Percentiles rank a stretch among this genome's conserved stretches.
Conservation (phyloP, 495 filamentous ascomycete genomes). For the Aspergillus ostianus region DNA sequence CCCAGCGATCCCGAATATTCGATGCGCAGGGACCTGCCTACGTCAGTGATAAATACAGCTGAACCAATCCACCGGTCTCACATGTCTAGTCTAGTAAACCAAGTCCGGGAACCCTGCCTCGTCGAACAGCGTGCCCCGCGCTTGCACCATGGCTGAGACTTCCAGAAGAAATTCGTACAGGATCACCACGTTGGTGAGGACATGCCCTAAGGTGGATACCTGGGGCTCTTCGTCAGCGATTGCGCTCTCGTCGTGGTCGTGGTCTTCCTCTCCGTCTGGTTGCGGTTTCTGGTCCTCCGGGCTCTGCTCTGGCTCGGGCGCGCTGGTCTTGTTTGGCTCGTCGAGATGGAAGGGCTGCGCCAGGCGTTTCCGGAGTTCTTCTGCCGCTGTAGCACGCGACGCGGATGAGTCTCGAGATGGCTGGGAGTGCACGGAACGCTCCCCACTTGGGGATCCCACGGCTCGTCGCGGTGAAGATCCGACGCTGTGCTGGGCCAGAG, state of each 20-base stretch:
- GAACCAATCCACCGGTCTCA: no score
- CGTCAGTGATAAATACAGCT: no score
- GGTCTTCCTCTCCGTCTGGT: slow-evolving; percentile 39
- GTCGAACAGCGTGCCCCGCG: slow-evolving; percentile 78
- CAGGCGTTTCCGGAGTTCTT: slow-evolving; percentile 39
- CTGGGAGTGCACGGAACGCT: slow-evolving; percentile 21
- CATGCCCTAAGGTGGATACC: slow-evolving; percentile 70
- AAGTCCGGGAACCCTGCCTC: slow-evolving; percentile 61
- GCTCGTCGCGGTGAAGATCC: slow-evolving; percentile 21
- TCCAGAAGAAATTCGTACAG: slow-evolving; percentile 83
- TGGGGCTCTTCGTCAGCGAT: slow-evolving; percentile 24
- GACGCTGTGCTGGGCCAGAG: slow-evolving; percentile 9
- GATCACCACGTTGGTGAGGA: slow-evolving; percentile 67
- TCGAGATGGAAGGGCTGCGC: slow-evolving; percentile 34
- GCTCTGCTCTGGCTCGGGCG: slow-evolving; percentile 18
- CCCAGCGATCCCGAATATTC: no score
- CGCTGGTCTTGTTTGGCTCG: slow-evolving; percentile 6
- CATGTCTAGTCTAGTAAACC: background rate
- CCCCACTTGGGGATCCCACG: slow-evolving; percentile 23
- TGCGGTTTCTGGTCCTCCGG: slow-evolving; percentile 26
- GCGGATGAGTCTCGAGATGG: slow-evolving; percentile 32
- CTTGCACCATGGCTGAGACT: slow-evolving; percentile 80
- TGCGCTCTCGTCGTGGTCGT: slow-evolving; percentile 21
- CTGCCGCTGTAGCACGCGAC: slow-evolving; percentile 28
- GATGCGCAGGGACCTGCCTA: no score